phyloP scores from a whole-genome alignment of 345 rosid genomes.

The Lagerstroemia speciosa region DNA sequence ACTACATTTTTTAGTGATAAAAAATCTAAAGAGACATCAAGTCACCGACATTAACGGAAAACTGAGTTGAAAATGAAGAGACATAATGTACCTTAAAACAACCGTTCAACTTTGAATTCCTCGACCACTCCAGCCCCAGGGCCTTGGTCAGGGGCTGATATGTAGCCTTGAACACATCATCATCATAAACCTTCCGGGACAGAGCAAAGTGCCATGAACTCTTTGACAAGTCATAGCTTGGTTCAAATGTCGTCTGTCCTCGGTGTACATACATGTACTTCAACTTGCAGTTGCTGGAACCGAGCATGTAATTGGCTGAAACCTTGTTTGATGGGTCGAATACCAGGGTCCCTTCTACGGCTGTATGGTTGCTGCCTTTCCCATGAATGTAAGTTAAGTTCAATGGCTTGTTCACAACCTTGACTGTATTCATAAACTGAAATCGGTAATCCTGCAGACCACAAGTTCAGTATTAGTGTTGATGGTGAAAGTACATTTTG shows the following conservation, averaged over 20 bases:
- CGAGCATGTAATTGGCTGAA: constrained; percentile 64
- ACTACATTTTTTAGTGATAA: background rate
- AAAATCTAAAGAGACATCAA: background rate
- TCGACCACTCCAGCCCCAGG: constrained; percentile 76
- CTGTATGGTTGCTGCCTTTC: constrained; percentile 50
- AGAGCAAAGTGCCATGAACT: constrained; percentile 78
- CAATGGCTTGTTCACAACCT: constrained; percentile 67
- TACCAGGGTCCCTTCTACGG: constrained; percentile 49
- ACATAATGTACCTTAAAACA: constrained; percentile 50
- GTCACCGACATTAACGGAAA: background rate
- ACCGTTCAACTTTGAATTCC: constrained; percentile 50
- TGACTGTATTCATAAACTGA: constrained; percentile 83
- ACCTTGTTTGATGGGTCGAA: constrained; percentile 69
- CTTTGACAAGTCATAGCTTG: constrained; percentile 61
- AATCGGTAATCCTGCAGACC: constrained; percentile 65
- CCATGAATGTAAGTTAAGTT: constrained; percentile 73
- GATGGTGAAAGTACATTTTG: background rate
- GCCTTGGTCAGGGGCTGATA: constrained; percentile 66
- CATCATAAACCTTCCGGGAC: constrained; percentile 45
- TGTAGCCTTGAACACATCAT: constrained; percentile 57
- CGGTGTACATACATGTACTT: constrained; percentile 67
- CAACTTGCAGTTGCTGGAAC: constrained; percentile 67
- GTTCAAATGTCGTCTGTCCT: constrained; percentile 66
- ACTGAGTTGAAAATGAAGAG: background rate
- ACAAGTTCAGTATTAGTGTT: background rate